phyloP scores from a whole-genome alignment of 495 filamentous ascomycete genomes.

The Amniculicola lignicola region DNA sequence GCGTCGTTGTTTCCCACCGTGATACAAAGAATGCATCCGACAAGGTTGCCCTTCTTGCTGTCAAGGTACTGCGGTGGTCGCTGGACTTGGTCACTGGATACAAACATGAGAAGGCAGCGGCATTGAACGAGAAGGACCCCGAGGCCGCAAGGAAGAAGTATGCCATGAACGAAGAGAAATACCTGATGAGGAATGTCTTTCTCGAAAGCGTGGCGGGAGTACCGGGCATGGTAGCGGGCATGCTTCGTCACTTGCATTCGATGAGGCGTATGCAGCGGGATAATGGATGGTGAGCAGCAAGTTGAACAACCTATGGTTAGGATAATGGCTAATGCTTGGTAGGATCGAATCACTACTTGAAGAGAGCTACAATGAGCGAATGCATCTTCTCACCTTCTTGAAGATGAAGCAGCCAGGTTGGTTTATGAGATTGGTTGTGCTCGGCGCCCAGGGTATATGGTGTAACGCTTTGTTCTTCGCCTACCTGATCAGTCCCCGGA shows the following conservation, averaged over 20 bases:
- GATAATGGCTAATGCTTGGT: slow-evolving; percentile 7
- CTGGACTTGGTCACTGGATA: slow-evolving; percentile 72
- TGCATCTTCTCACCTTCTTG: slow-evolving; percentile 93
- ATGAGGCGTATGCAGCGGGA: slow-evolving; percentile 82
- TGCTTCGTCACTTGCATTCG: slow-evolving; percentile 82
- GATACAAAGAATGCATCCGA: slow-evolving; percentile 65
- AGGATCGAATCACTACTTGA: slow-evolving; percentile 92
- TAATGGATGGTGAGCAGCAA: slow-evolving; percentile 73
- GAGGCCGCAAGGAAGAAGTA: slow-evolving; percentile 45
- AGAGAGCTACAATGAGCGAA: slow-evolving; percentile 92
- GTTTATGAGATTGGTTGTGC: slow-evolving; percentile 85
- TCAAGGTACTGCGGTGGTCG: slow-evolving; percentile 62
- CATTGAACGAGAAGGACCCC: slow-evolving; percentile 44
- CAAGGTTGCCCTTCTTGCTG: slow-evolving; percentile 58
- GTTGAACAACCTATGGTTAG: background rate
- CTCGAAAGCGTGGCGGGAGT: slow-evolving; percentile 93
- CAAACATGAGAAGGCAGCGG: slow-evolving; percentile 57
- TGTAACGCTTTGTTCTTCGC: slow-evolving; percentile 90
- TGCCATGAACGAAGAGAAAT: slow-evolving; percentile 70
- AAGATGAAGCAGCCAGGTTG: slow-evolving; percentile 83
- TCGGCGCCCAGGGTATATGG: slow-evolving; percentile 83
- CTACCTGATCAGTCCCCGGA: slow-evolving; percentile 85
- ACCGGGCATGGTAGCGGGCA: slow-evolving; percentile 94
- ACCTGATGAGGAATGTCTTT: slow-evolving; percentile 84
- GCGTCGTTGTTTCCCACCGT: slow-evolving; percentile 64